Base-by-base conservation (phyloP, 2,329 filamentous ascomycete genomes). In the Myrmaecium sp. region DNA sequence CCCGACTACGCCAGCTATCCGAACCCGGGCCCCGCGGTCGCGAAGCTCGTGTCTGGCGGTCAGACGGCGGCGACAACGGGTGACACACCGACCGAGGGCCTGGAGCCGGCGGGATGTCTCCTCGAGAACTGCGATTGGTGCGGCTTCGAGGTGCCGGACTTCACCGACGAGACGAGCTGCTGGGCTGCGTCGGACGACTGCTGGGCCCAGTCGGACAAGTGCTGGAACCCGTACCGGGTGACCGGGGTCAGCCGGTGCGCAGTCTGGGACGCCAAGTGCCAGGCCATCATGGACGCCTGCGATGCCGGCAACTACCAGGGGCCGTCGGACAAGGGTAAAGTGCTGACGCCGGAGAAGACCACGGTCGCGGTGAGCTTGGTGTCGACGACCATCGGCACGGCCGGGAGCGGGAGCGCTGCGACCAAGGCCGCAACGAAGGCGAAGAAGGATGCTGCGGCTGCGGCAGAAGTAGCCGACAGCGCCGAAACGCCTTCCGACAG, bases 91-190 rank as follows among this genome's bases (percentile, higher is more conserved):
- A 49, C 41, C 3, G 54, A 61, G 21, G 71, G 69, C 8, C 47
- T 60, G 8, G 54, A 69, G 27, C 73, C 73, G 0, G 29, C 41
- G 2, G 52, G 58, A 37, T 76, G 69, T 42, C 54, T 78, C 19
- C 42, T 73, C 32, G 67, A 69, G 42, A 79, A 78, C 43, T 74
- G 57, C 31, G 80, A 82, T 54, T 82, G 74, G 75, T 78, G 72
- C 49, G 74, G 63, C 27, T 55, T 61, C 32, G 64, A 77, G 41
- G 58, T 80, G 1, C 46, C 63, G 0, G 39, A 49, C 6, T 80
- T 75, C 52, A 54, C 51, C 4, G 54, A 55, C 23, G 58, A 70
- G 42, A 42, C 42, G 2, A 62, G 62, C 9, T 81, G 76, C 57
- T 79, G 69, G 67, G 57, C 35, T 28, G 54, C 28, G 23, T 10